Evolutionary conservation across 2,329 filamentous ascomycete species (phyloP).

Genomic region (Aspergillus sojae): DNA sequence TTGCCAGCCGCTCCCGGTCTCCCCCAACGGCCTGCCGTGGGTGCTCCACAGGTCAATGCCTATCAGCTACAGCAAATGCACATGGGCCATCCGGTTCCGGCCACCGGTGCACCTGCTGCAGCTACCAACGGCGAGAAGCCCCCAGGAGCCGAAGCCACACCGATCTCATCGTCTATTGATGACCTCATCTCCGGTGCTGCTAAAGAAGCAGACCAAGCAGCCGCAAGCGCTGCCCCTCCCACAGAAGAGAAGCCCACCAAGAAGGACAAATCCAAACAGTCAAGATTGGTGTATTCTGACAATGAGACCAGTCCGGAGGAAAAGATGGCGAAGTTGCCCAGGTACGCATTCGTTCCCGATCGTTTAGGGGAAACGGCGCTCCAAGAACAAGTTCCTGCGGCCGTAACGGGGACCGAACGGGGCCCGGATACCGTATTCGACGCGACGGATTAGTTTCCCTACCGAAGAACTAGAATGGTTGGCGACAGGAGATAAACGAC

Average conservation of each 20-base stretch:
- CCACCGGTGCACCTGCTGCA: conserved; percentile 26
- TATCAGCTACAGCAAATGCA: conserved; percentile 62
- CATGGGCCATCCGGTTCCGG: conserved; percentile 49
- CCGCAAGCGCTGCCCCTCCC: conserved; percentile 35
- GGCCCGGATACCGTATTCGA: conserved; percentile 39
- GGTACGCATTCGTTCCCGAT: conserved; percentile 69
- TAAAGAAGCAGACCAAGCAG: conserved; percentile 46
- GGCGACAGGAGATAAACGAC: neutral
- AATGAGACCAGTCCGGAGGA: conserved; percentile 82
- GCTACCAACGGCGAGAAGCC: conserved; percentile 35
- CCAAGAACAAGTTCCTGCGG: conserved; percentile 36
- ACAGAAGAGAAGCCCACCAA: conserved; percentile 65
- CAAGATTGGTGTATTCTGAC: conserved; percentile 78
- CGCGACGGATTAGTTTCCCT: conserved; percentile 29
- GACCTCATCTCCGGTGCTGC: conserved; percentile 54
- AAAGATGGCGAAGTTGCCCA: conserved; percentile 77
- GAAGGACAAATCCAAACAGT: conserved; percentile 68
- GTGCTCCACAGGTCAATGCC: conserved; percentile 55
- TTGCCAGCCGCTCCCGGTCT: conserved; percentile 60
- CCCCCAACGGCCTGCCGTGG: conserved; percentile 63
- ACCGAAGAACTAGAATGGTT: conserved; percentile 9
- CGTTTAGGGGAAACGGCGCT: conserved; percentile 40
- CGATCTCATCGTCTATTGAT: conserved; percentile 51
- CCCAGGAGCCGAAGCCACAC: conserved; percentile 20
- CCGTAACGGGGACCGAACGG: conserved; percentile 37